Evolutionary conservation across 371 early-diverging fungal species (phyloP).

Genomic region (Chytridiales sp.): DNA sequence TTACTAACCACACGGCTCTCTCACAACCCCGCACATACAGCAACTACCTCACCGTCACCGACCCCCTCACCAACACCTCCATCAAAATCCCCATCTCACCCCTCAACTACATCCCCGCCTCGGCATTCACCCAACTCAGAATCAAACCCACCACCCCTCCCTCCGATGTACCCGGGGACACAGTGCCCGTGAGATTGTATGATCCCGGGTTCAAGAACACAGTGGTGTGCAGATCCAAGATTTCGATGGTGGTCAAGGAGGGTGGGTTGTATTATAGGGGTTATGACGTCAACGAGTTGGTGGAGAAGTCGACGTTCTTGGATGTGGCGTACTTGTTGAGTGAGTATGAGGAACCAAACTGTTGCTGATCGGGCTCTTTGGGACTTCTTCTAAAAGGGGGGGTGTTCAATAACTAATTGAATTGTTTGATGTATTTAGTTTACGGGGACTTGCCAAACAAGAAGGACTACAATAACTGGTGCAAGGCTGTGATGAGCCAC

Average conservation of each 20-base stretch:
- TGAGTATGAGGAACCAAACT: constrained; percentile 2
- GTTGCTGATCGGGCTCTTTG: no score
- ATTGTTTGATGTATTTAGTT: neutral
- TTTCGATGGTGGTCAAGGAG: constrained; percentile 52
- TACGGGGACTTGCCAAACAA: constrained; percentile 5
- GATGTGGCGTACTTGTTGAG: constrained; percentile 40
- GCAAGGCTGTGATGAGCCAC: constrained; percentile 53
- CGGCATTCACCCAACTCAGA: constrained; percentile 37
- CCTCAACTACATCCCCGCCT: constrained; percentile 32
- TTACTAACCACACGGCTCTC: no score
- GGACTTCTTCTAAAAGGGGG: no score
- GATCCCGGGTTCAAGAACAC: constrained; percentile 56
- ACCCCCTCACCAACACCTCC: constrained; percentile 24
- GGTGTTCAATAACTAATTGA: no score
- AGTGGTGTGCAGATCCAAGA: constrained; percentile 43
- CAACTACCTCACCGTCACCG: constrained; percentile 33
- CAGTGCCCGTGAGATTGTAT: constrained; percentile 30
- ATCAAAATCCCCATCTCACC: constrained; percentile 35
- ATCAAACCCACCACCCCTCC: constrained; percentile 38
- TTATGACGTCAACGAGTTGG: constrained; percentile 38
- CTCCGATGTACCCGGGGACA: constrained; percentile 18
- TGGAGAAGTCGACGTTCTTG: constrained; percentile 36
- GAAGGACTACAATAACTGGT: constrained; percentile 35
- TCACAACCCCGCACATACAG: no score
- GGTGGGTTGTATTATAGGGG: constrained; percentile 57